phyloP scores from a whole-genome alignment of 345 rosid genomes.

The Citrus mangshanensis region DNA sequence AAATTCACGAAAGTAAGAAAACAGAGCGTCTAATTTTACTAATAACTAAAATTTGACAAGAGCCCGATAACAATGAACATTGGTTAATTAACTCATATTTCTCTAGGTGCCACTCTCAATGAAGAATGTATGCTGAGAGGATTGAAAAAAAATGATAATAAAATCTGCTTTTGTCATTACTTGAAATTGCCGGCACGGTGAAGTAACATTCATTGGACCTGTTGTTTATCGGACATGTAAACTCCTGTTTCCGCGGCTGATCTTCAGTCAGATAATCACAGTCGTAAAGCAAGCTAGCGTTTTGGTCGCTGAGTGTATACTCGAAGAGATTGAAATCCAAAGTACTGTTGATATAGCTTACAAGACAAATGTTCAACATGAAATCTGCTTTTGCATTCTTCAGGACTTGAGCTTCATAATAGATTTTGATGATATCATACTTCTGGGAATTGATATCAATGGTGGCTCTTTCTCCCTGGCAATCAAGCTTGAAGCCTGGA shows the following conservation, averaged over 20 bases:
- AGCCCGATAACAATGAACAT: too few relatives aligned
- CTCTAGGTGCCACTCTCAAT: too few relatives aligned
- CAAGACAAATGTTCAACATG: neutral
- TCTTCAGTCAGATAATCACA: neutral
- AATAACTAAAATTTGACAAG: too few relatives aligned
- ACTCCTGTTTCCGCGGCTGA: neutral
- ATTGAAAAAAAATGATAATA: too few relatives aligned
- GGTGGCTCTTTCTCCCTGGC: neutral
- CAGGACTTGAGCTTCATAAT: neutral
- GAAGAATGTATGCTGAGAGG: too few relatives aligned
- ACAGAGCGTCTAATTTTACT: too few relatives aligned
- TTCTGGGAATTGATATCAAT: neutral
- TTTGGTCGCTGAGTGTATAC: neutral
- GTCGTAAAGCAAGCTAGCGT: constrained; percentile 3
- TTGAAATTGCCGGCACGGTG: neutral
- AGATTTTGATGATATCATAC: constrained; percentile 5
- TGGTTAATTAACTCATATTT: too few relatives aligned
- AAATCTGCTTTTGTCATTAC: too few relatives aligned
- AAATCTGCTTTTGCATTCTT: constrained; percentile 9
- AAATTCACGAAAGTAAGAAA: too few relatives aligned
- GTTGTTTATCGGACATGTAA: neutral
- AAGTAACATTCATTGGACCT: neutral
- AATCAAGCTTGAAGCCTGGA: constrained; percentile 15
- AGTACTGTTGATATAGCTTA: neutral
- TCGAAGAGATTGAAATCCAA: neutral